Conservation (phyloP, 2,329 filamentous ascomycete species). For the Exophiala dermatitidis region DNA sequence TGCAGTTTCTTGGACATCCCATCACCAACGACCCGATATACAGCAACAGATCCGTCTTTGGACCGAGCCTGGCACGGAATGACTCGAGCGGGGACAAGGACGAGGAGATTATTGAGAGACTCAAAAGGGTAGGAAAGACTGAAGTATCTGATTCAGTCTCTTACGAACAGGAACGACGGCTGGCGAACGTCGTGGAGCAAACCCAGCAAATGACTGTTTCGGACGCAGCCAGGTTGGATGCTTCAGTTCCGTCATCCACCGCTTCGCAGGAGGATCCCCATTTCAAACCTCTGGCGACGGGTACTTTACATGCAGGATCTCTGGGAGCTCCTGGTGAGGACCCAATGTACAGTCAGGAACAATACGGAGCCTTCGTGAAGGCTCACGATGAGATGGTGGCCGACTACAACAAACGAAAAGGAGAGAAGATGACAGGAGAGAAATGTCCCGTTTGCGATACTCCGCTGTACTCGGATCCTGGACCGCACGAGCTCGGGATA, state of each 20-base stretch:
- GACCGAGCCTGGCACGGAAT: slow-evolving; percentile 62
- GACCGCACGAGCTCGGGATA: slow-evolving; percentile 79
- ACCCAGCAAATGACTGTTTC: slow-evolving; percentile 27
- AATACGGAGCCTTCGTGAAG: slow-evolving; percentile 21
- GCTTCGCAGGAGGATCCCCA: slow-evolving; percentile 1
- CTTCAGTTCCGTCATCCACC: not conserved
- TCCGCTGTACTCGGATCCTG: slow-evolving; percentile 86
- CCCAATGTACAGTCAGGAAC: slow-evolving; percentile 16
- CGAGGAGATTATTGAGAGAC: slow-evolving; percentile 77
- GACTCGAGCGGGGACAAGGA: slow-evolving; percentile 67
- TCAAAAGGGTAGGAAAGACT: slow-evolving; percentile 87
- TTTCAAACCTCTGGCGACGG: slow-evolving; percentile 18
- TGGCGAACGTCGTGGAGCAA: slow-evolving; percentile 20
- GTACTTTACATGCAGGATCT: slow-evolving; percentile 32
- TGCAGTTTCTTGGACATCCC: slow-evolving; percentile 89
- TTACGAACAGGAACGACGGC: slow-evolving; percentile 52
- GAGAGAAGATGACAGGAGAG: slow-evolving; percentile 86
- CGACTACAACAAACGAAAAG: slow-evolving; percentile 79
- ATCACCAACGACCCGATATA: slow-evolving; percentile 98
- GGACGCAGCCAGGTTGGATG: slow-evolving; percentile 13
- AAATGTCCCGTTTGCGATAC: slow-evolving; percentile 76
- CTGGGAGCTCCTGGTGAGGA: slow-evolving; percentile 9
- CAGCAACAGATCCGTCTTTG: slow-evolving; percentile 88
- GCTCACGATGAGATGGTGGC: slow-evolving; percentile 75
- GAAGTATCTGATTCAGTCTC: slow-evolving; percentile 84